Conservation (phyloP, 169 alveolate genomes). For the Perkinsus chesapeaki region DNA sequence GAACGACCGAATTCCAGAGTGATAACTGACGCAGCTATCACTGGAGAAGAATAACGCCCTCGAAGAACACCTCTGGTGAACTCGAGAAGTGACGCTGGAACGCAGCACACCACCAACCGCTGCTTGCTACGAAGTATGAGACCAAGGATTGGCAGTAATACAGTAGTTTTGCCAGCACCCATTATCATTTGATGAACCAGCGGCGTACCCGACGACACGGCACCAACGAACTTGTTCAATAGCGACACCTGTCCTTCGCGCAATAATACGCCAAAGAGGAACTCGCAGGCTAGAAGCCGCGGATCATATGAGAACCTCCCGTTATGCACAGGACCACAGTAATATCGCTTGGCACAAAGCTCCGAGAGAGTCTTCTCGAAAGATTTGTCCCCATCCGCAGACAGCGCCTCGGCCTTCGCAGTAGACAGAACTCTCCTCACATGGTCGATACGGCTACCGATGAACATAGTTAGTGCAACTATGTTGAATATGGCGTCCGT, state of each 20-base stretch:
- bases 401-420: neutral
- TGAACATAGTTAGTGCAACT: neutral
- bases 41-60: constrained; percentile 64
- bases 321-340: neutral
- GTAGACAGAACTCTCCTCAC: neutral
- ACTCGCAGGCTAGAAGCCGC: constrained; percentile 75
- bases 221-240: constrained; percentile 51
- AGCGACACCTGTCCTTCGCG: constrained; percentile 72
- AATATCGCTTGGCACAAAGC: neutral
- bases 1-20: constrained; percentile 62
- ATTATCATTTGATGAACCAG: constrained; percentile 84
- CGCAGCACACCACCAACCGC: constrained; percentile 40
- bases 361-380: neutral
- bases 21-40: constrained; percentile 61
- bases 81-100: constrained; percentile 70
- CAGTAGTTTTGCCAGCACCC: constrained; percentile 91
- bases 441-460: neutral
- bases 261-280: constrained; percentile 68
- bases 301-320: constrained; percentile 59
- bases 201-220: constrained; percentile 52
- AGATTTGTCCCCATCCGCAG: neutral
- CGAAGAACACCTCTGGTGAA: constrained; percentile 70
- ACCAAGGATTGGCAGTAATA: constrained; percentile 59
- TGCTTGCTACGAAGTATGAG: constrained; percentile 63
- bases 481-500: neutral